Evolutionary conservation across 257 asterid genomes (phyloP), one percentile per base, ranked within the genome.

Genomic region (Ilex aquifolium): DNA sequence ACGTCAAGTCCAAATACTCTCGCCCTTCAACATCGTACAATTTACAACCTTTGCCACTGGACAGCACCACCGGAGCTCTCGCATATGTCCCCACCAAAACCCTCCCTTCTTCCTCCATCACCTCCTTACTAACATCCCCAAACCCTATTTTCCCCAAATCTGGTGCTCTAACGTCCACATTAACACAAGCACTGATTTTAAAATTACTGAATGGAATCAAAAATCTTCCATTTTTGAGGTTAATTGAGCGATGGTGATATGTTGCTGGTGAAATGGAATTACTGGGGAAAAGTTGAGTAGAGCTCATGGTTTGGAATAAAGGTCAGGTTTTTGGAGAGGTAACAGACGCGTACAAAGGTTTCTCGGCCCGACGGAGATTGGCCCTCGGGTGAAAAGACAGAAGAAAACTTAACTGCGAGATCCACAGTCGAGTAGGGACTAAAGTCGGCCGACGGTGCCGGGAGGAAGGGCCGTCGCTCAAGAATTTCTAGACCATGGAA

Each of bases 1-100:
- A 77, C 40, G 85, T 81, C 75, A 93, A 68, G 70, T 93, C 99
- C 68, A 93, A 80, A 76, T 87, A 93, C 77, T 93, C 99, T 63
- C 74, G 69, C 72, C 96, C 96, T 42, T 87, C 95, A 31, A 92
- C 76, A 72, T 89, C 99, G 74, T 77, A 83, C 83, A 89, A 63
- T 67, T 74, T 85, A 72, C 95, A 87, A 0, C 97, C 99, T 59
- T 79, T 85, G 68, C 97, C 97, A 70, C 88, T 73, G 51, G 82
- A 57, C 58, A 89, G 64, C 57, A 87, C 95, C 69, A 89, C 65
- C 51, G 85, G 90, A 39, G 76, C 62, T 83, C 98, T 87, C 12
- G 93, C 95, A 63, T 92, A 92, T 0, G 98, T 86, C 14, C 95
- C 91, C 70, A 92, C 97, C 2, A 92, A 44, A 61, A 61, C 77